Conservation (phyloP, 345 rosid genomes). For the Eucalyptus marginata region DNA sequence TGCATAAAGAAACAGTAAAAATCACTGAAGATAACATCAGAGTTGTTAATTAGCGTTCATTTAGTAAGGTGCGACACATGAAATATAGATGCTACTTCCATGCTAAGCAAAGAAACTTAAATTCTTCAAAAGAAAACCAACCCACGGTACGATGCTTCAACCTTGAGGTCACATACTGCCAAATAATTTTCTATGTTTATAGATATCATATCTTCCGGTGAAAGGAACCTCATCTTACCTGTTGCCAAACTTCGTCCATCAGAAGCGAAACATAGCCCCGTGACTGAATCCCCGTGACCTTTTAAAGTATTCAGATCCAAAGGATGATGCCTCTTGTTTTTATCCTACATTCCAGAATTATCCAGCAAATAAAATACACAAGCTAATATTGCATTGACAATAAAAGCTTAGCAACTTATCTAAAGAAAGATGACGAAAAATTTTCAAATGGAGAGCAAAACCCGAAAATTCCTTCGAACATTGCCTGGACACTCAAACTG, state of each 20-base stretch:
- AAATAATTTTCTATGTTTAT: not conserved
- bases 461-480: not conserved
- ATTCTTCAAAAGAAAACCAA: not conserved
- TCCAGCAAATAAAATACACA: not conserved
- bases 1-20: not conserved
- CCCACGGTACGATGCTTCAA: not conserved
- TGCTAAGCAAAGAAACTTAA: not conserved
- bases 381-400: not conserved
- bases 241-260: conserved; percentile 78
- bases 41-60: not conserved
- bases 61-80: not conserved
- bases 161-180: not conserved
- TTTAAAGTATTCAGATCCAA: conserved; percentile 91
- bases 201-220: not conserved
- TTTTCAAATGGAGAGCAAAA: not conserved
- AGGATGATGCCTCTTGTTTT: conserved; percentile 69
- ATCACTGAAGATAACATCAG: not conserved
- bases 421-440: not conserved
- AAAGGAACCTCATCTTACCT: conserved; percentile 15
- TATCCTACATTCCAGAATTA: conserved; percentile 32
- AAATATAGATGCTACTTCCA: not conserved
- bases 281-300: conserved; percentile 90
- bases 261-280: conserved; percentile 65
- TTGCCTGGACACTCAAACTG: not conserved
- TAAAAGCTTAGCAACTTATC: not conserved